Conservation (phyloP, 805 yeast species). For the Debaryomyces prosopidis region DNA sequence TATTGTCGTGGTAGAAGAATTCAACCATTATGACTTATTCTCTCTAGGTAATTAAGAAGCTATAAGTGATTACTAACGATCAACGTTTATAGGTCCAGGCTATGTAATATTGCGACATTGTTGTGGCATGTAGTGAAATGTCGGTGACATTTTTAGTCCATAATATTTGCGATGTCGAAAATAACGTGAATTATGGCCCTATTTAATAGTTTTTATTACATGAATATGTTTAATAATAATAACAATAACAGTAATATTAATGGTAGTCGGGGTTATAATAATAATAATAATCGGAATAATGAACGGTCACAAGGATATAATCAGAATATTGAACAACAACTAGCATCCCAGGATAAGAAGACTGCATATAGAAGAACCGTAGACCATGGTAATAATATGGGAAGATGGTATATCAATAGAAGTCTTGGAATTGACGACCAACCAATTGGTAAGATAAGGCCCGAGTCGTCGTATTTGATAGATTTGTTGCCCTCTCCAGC, state of each 20-base stretch:
- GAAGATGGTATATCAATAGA: constrained; percentile 55
- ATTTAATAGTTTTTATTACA: too few species aligned
- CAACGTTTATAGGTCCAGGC: too few species aligned
- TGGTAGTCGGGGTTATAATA: constrained; percentile 3
- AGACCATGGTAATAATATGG: constrained; percentile 76
- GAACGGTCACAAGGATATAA: constrained; percentile 26
- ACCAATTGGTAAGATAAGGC: constrained; percentile 57
- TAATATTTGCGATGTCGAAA: neutral
- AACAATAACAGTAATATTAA: constrained; percentile 1
- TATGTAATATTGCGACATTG: neutral
- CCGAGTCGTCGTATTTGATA: constrained; percentile 65
- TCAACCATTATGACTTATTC: constrained; percentile 24
- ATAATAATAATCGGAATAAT: constrained; percentile 8
- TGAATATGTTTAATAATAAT: constrained; percentile 7
- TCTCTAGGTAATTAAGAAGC: neutral
- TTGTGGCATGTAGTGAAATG: neutral
- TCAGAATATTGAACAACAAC: constrained; percentile 42
- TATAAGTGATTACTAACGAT: neutral
- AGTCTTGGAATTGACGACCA: constrained; percentile 45
- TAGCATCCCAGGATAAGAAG: constrained; percentile 49
- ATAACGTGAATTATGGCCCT: too few species aligned
- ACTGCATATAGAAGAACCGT: constrained; percentile 66
- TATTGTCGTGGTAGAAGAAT: constrained; percentile 67
- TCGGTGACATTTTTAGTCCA: neutral
- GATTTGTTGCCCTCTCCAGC: constrained; percentile 68